Conservation (phyloP, 352 stramenopile genomes). For the Pythium dissimile region DNA sequence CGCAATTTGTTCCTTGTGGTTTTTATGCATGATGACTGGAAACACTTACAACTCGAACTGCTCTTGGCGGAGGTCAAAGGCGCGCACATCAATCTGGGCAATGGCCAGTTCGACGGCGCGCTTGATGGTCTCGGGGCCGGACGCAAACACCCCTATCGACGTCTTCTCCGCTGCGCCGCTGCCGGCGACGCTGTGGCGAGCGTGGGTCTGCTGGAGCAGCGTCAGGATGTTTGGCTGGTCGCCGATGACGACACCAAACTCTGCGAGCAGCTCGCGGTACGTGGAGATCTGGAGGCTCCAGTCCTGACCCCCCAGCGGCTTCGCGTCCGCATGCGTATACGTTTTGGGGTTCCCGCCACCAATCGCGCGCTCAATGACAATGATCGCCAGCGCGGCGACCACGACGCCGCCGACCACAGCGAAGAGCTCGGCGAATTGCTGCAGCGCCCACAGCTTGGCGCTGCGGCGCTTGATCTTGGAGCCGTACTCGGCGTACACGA, state of each 20-base stretch:
- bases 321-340: too few species aligned
- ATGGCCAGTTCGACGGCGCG: constrained; percentile 5
- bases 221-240: constrained; percentile 9
- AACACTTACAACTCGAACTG: constrained; percentile 17
- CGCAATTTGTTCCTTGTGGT: too few species aligned
- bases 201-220: constrained; percentile 3
- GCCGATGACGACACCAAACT: constrained; percentile 7
- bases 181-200: neutral
- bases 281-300: constrained; percentile 4
- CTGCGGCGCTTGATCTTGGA: constrained; percentile 19
- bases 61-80: constrained; percentile 16
- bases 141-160: constrained; percentile 15
- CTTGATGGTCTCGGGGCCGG: constrained; percentile 14
- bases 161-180: neutral
- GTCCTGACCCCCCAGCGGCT: neutral
- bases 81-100: neutral
- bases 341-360: too few species aligned
- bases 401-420: neutral
- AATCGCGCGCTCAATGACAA: constrained; percentile 6
- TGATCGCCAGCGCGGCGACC: neutral
- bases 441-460: constrained; percentile 18
- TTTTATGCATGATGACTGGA: too few species aligned
- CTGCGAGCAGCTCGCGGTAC: constrained; percentile 11
- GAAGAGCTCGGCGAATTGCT: constrained; percentile 19
- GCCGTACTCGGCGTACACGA: constrained; percentile 17